phyloP scores from a whole-genome alignment of 2,329 filamentous ascomycete species.

The Diaporthe vexans region DNA sequence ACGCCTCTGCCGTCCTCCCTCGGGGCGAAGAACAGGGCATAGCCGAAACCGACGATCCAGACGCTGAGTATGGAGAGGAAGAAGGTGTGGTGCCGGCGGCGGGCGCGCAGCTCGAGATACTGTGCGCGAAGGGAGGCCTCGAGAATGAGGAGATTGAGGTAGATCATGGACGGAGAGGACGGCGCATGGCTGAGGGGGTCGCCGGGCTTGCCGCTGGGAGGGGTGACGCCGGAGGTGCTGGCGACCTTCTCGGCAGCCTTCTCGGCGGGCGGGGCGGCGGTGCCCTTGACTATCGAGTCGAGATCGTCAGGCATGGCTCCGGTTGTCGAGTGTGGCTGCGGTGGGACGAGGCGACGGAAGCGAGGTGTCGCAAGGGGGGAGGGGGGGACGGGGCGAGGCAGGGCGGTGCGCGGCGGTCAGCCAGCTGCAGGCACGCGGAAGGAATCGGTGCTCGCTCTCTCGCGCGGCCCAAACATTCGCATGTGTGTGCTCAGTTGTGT shows the following conservation, averaged over 20 bases:
- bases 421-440: not conserved
- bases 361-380: conserved; percentile 26
- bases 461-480: conserved; percentile 8
- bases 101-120: conserved; percentile 89
- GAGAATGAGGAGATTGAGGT: conserved; percentile 96
- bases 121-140: conserved; percentile 94
- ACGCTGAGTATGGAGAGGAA: conserved; percentile 83
- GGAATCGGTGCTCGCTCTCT: conserved; percentile 25
- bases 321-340: conserved; percentile 7
- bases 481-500: not conserved
- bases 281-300: conserved; percentile 92
- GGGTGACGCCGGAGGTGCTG: conserved; percentile 59
- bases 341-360: conserved; percentile 2
- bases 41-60: conserved; percentile 89
- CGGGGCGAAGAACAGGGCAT: conserved; percentile 94
- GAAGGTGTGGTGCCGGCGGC: conserved; percentile 92
- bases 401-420: conserved; percentile 21
- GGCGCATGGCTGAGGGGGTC: conserved; percentile 87
- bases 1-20: conserved; percentile 93
- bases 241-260: conserved; percentile 60
- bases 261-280: conserved; percentile 75
- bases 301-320: conserved; percentile 74
- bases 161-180: conserved; percentile 95
- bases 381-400: not conserved
- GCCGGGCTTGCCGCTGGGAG: conserved; percentile 61